A percentile compares a stretch with the other conserved stretches of the same genome.
Evolutionary conservation across 2,329 filamentous ascomycete genomes (phyloP).

Genomic region (Hyphodiscus sp.): DNA sequence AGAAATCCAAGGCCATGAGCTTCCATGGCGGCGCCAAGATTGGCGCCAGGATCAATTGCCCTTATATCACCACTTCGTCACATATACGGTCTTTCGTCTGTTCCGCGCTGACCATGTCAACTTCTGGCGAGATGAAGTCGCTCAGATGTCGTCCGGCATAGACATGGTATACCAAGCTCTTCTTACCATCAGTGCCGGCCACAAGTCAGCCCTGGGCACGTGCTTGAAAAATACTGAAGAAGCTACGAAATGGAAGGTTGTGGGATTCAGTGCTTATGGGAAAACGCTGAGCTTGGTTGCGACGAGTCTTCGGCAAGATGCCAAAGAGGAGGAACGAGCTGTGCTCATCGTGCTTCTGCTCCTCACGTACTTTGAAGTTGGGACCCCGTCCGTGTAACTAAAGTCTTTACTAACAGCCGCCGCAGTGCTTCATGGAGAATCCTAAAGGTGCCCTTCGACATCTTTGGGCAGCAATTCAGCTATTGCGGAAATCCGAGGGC

Average conservation of each 20-base stretch:
- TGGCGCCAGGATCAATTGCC: constrained; percentile 19
- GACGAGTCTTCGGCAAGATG: constrained; percentile 1
- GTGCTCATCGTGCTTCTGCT: constrained; percentile 14
- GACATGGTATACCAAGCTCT: constrained; percentile 20
- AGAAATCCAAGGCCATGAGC: neutral
- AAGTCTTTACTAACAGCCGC: neutral
- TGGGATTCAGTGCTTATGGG: constrained; percentile 13
- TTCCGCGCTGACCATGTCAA: constrained; percentile 17
- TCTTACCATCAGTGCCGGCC: constrained; percentile 16
- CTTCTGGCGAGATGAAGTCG: constrained; percentile 22
- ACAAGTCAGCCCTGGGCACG: neutral
- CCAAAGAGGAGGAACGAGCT: constrained; percentile 2
- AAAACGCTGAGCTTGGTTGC: constrained; percentile 11
- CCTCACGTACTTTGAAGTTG: constrained; percentile 18
- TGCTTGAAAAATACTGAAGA: neutral
- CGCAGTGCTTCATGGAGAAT: constrained; percentile 16
- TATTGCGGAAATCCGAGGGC: constrained; percentile 10
- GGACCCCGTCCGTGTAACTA: neutral
- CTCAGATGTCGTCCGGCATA: constrained; percentile 17
- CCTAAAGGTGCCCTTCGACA: constrained; percentile 15
- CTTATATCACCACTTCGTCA: constrained; percentile 23
- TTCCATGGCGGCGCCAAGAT: constrained; percentile 12
- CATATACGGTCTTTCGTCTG: constrained; percentile 13
- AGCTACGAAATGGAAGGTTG: constrained; percentile 10
- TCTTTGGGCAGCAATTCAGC: constrained; percentile 16